Evolutionary conservation across 306 rosid species (phyloP).

Genomic region (Vicia faba): DNA sequence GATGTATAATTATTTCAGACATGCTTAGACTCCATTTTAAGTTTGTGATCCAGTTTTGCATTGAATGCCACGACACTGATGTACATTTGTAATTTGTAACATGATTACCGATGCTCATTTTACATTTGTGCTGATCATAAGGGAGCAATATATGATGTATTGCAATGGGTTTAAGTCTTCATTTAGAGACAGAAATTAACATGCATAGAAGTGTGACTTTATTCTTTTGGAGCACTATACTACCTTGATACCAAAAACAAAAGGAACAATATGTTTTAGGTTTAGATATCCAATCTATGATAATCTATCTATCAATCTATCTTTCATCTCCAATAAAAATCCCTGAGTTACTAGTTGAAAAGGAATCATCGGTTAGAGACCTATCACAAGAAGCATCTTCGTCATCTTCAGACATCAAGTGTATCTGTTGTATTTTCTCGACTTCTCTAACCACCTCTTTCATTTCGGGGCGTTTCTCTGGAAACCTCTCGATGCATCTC

Average conservation of each 20-base stretch:
- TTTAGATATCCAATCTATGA: background rate
- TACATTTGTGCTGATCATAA: slow-evolving; percentile 45
- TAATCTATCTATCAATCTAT: slow-evolving; percentile 16
- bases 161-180: slow-evolving; percentile 5
- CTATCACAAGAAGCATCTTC: slow-evolving; percentile 56
- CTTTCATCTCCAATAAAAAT: slow-evolving; percentile 45
- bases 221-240: slow-evolving; percentile 19
- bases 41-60: slow-evolving; percentile 35
- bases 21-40: slow-evolving; percentile 38
- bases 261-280: background rate
- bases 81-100: slow-evolving; percentile 34
- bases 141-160: slow-evolving; percentile 23
- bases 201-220: slow-evolving; percentile 12
- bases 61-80: slow-evolving; percentile 29
- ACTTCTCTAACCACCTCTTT: slow-evolving; percentile 62
- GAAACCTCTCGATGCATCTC: slow-evolving; percentile 59
- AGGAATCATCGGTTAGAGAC: slow-evolving; percentile 61
- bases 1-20: slow-evolving; percentile 42
- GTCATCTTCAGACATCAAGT: slow-evolving; percentile 41
- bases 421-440: slow-evolving; percentile 45
- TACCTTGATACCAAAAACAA: slow-evolving; percentile 12
- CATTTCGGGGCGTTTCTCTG: slow-evolving; percentile 72
- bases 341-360: slow-evolving; percentile 49
- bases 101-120: slow-evolving; percentile 37
- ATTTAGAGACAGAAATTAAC: background rate